phyloP scores from a whole-genome alignment of 1,139 yeast species.

The Candida sp. region DNA sequence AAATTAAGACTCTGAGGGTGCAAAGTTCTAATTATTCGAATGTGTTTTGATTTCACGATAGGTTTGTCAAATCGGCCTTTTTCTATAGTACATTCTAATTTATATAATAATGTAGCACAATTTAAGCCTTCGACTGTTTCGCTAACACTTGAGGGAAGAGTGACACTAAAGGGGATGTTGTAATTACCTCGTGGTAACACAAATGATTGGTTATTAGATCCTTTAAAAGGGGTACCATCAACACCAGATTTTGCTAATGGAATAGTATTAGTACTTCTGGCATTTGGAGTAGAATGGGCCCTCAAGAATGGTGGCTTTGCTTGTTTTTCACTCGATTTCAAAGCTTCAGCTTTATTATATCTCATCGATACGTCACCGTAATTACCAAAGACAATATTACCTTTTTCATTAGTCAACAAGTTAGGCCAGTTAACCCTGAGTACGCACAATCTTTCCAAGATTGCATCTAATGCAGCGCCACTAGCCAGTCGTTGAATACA shows the following conservation, averaged over 20 bases:
- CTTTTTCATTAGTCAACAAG: conserved; percentile 45
- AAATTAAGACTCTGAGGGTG: conserved; percentile 48
- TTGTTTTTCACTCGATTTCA: conserved; percentile 6
- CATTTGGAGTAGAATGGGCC: conserved; percentile 17
- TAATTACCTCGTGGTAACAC: conserved; percentile 63
- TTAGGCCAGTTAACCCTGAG: conserved; percentile 61
- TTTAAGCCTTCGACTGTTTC: conserved; percentile 68
- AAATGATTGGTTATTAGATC: conserved; percentile 31
- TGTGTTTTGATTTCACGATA: conserved; percentile 26
- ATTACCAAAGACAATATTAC: conserved; percentile 40
- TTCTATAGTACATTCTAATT: conserved; percentile 52
- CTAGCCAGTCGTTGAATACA: conserved; percentile 42
- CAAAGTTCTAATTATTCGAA: conserved; percentile 46
- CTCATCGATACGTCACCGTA: conserved; percentile 32
- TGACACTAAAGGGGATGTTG: conserved; percentile 56
- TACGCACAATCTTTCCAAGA: conserved; percentile 47
- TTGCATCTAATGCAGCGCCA: conserved; percentile 36
- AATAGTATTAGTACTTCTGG: conserved; percentile 10
- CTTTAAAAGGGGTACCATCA: conserved; percentile 44
- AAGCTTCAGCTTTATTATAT: conserved; percentile 8
- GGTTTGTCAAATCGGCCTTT: conserved; percentile 48
- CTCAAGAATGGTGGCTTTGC: conserved; percentile 16
- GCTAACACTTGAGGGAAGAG: conserved; percentile 56
- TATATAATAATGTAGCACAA: conserved; percentile 55
- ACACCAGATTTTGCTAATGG: conserved; percentile 35